A percentile compares a stretch with the other conserved stretches of the same genome.
Evolutionary conservation across 805 yeast species (phyloP).

Genomic region (Metschnikowia similis): DNA sequence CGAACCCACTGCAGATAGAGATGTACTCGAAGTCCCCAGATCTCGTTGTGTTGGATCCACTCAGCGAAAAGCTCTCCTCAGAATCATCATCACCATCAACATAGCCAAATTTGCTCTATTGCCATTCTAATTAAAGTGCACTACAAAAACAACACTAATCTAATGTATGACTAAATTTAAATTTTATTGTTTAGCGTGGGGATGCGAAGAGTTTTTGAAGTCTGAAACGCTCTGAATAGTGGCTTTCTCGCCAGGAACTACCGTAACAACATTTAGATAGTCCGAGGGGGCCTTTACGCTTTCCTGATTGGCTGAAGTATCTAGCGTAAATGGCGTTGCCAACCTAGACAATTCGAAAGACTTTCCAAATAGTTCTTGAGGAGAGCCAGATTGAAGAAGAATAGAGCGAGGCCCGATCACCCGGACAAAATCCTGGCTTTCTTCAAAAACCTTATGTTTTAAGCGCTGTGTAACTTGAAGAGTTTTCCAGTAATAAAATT

Average conservation of each 20-base stretch:
- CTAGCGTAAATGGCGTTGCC: conserved; percentile 8
- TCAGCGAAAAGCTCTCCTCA: background rate
- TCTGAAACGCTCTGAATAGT: conserved; percentile 42
- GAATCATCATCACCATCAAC: conserved; percentile 2
- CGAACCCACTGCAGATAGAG: conserved; percentile 17
- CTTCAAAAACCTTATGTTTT: conserved; percentile 13
- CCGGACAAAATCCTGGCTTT: conserved; percentile 43
- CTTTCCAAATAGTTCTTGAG: conserved; percentile 13
- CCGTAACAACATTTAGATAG: conserved; percentile 45
- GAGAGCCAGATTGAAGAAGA: conserved; percentile 43
- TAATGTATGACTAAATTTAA: background rate
- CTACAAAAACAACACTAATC: no score
- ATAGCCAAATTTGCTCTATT: background rate
- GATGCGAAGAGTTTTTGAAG: conserved; percentile 29
- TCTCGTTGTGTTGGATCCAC: conserved; percentile 12
- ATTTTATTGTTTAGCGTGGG: conserved; percentile 1
- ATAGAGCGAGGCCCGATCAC: conserved; percentile 54
- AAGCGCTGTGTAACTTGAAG: background rate
- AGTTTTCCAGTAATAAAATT: conserved; percentile 12
- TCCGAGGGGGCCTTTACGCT: conserved; percentile 30
- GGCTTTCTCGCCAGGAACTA: conserved; percentile 37
- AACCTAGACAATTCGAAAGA: conserved; percentile 10
- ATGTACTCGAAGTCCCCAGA: conserved; percentile 14
- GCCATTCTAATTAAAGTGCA: background rate
- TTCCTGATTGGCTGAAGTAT: conserved; percentile 12